Evolutionary conservation across 208 protist genomes (phyloP), one percentile per base, ranked within the genome.

Genomic region (Crithidia sp.): DNA sequence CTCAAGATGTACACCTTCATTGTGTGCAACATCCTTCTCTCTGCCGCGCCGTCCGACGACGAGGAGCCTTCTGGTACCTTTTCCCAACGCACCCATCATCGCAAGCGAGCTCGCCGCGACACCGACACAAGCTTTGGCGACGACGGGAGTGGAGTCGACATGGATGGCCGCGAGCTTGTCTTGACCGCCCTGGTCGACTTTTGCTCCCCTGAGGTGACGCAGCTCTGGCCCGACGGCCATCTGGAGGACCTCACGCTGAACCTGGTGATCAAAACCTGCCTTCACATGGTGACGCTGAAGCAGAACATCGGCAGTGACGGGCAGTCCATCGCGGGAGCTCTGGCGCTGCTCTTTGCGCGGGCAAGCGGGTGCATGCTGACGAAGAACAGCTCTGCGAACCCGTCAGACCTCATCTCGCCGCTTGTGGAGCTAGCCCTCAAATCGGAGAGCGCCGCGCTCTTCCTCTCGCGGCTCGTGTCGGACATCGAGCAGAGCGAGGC

Each of bases 211-310:
- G 92, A 94, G 54, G 74, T 94, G 0, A 69, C 80, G 41, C 55
- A 61, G n/a, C 52, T 96, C 41, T 96, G 92, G 90, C 70, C 68
- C 4, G 73, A 84, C 37, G 63, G 67, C 2, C 28, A 64, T 4
- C 71, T 96, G 47, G 92, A 96, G 52, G 82, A 89, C 49, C 67
- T 79, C 19, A 85, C 84, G 50, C 58, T 95, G 41, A 88, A 88
- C 50, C 71, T 94, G 16, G 75, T 95, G 2, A 67, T 93, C 52
- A 82, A 85, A 44, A 91, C 88, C 75, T 68, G 83, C 36, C 71
- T 95, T 41, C 86, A 92, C 70, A 93, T 96, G 90, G 90, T 93
- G 64, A 91, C 88, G 14, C 85, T 95, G 72, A 95, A 95, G 76
- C 55, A 84, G 36, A 96, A 96, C 54, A 88, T 95, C 43, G 76